Evolutionary conservation across 2,329 filamentous ascomycete genomes (phyloP), one percentile per base, ranked within the genome.

Genomic region (Amauroascus niger): DNA sequence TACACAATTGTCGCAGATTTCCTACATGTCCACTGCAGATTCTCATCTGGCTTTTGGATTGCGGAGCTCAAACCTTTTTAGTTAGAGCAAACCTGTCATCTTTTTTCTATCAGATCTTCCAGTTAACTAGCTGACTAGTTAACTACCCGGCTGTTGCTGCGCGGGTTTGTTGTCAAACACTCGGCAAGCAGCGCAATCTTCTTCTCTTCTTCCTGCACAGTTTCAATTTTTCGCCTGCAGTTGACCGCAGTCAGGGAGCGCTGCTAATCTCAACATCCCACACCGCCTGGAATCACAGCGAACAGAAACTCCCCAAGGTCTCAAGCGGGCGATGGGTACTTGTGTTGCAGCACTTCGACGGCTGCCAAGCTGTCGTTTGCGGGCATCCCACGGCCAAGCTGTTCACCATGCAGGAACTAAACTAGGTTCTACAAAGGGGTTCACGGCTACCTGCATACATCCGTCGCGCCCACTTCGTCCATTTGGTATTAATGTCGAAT

Each of bases 341-440:
- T 35, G 47, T 50, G 49, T 52, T 18, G 49, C 37, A 20, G 39
- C 26, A 8, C 16, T 33, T 52, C 28, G 30, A 45, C 49, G 40
- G 49, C 40, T 44, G 18, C 49, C 40, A 44, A 45, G 49, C 16
- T 45, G 40, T 52, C 47, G 49, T 35, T 52, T 52, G 49, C 49
- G 49, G n/a, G 39, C 49, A 52, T 40, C 26, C 35, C 37, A 50
- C 48, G 48, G 30, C 13, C 48, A 18, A 41, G 48, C 22, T 41
- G 20, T 22, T 7, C 22, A 50, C 40, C 28, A 40, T 50, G 48
- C 48, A 50, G 48, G 48, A 32, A 41, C 48, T 50, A 44, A 35
- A 35, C 49, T 14, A 14, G 16, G 11, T 37, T 44, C n/a, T 35
- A 52, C 30, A 45, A 39, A 49, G 39, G n/a, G 37, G 39, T 37